These are phyloP conservation scores for Ogataea hybrid DNA, from an alignment of 1,139 yeast species.

Conservation along the genomic window DNA sequence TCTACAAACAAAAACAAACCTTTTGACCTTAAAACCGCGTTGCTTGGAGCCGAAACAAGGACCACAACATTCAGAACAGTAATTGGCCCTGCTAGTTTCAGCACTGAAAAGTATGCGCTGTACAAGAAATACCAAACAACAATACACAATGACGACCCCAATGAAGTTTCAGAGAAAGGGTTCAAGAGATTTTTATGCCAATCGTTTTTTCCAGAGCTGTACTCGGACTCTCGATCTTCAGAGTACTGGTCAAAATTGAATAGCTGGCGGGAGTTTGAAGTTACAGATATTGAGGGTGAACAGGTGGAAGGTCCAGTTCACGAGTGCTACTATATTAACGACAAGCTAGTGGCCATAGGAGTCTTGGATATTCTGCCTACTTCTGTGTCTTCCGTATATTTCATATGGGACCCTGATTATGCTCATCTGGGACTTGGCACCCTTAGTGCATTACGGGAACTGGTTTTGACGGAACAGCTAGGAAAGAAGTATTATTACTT, in stretches of 20 bases:
- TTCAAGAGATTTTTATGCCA: constrained; percentile 70
- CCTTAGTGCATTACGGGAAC: constrained; percentile 70
- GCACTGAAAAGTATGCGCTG: constrained; percentile 61
- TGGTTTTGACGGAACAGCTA: constrained; percentile 47
- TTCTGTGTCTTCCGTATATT: constrained; percentile 80
- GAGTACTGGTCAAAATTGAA: constrained; percentile 29
- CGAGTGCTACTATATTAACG: constrained; percentile 71
- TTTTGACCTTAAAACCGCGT: constrained; percentile 36
- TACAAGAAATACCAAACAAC: constrained; percentile 66
- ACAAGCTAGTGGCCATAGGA: constrained; percentile 67
- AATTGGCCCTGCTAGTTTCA: constrained; percentile 52
- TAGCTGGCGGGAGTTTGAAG: constrained; percentile 28
- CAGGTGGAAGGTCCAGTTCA: constrained; percentile 52
- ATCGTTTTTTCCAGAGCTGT: constrained; percentile 49
- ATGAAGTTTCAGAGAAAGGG: constrained; percentile 42
- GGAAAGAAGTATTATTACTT: constrained; percentile 37
- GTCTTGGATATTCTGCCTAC: constrained; percentile 76
- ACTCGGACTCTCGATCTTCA: constrained; percentile 23
- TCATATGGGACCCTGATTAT: constrained; percentile 85
- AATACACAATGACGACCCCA: constrained; percentile 63
- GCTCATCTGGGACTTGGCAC: constrained; percentile 74
- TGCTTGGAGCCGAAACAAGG: constrained; percentile 31
- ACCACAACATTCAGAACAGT: constrained; percentile 43
- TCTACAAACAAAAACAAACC: constrained; percentile 16
- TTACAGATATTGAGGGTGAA: neutral